phyloP scores from a whole-genome alignment of 805 yeast species.

The Zygotorulaspora florentina region DNA sequence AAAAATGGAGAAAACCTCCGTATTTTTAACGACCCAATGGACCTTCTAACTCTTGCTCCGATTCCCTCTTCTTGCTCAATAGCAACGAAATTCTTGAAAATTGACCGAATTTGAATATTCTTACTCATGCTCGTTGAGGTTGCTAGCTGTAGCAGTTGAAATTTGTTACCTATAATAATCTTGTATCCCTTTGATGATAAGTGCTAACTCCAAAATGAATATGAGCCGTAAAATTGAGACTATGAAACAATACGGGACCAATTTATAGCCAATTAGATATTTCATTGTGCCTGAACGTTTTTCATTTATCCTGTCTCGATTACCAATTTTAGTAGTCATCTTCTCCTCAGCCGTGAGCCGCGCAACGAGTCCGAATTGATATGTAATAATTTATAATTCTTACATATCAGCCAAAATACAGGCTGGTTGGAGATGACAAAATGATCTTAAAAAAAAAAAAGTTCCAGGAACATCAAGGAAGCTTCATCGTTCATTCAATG shows the following conservation, averaged over 20 bases:
- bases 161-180: neutral
- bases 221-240: too few relatives aligned
- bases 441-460: too few relatives aligned
- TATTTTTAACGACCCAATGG: constrained; percentile 64
- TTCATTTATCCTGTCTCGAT: neutral
- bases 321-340: neutral
- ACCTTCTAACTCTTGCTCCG: constrained; percentile 81
- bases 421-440: too few relatives aligned
- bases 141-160: neutral
- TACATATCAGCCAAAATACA: too few relatives aligned
- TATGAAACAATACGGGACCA: neutral
- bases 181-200: too few relatives aligned
- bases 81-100: constrained; percentile 52
- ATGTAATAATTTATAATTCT: too few relatives aligned
- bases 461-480: too few relatives aligned
- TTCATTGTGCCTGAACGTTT: too few relatives aligned
- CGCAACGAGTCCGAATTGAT: too few relatives aligned
- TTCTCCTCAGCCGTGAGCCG: too few relatives aligned
- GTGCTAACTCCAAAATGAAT: too few relatives aligned
- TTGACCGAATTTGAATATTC: constrained; percentile 38
- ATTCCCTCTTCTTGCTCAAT: constrained; percentile 77
- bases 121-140: constrained; percentile 8
- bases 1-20: constrained; percentile 79
- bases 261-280: neutral
- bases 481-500: too few relatives aligned